Evolutionary conservation across 2,329 filamentous ascomycete genomes (phyloP), one percentile per base, ranked within the genome.

Genomic region (Kalaharituber pfeilii): DNA sequence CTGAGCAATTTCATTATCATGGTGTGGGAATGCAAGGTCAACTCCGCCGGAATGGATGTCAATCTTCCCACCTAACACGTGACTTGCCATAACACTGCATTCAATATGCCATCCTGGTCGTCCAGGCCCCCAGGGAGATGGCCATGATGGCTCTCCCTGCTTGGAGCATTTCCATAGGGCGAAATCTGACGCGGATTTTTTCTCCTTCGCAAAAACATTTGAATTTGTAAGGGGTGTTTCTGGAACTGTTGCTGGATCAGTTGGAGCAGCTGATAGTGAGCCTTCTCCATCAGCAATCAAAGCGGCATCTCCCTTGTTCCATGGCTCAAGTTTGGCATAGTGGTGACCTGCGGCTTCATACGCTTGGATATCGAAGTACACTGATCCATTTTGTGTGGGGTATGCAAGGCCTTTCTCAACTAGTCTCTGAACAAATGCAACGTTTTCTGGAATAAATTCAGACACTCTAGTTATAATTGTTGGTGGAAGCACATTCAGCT

Each of bases 61-160:
- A 73, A 96, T 87, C 57, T 81, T 76, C 26, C 80, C 75, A 4
- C 88, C 88, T 1, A 96, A 72, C n/a, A 87, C 77, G 59, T 88
- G 85, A 1, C 84, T 89, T 0, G 88, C 87, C 89, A 96, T 95
- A 15, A 87, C 87, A 1, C 83, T 88, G 78, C 89, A 95, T 71
- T 95, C 88, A 64, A 95, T 95, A 66, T 95, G 89, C 89, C 89
- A 96, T 18, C 89, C 89, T 1, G 89, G 89, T 45, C 89, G 75
- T 3, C 88, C 88, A 54, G 80, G 75, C 3, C 89, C 87, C 88
- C 89, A 96, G 2, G 80, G 80, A 62, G 84, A 91, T 4, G 80
- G 74, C 89, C 89, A 96, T 60, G 79, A 84, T 0, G 89, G 89
- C 72, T 96, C 89, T 44, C 89, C 89, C 13, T 85, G 79, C 70